Evolutionary conservation across 371 early-diverging fungal genomes (phyloP).

Genomic region (Mortierella sp.): DNA sequence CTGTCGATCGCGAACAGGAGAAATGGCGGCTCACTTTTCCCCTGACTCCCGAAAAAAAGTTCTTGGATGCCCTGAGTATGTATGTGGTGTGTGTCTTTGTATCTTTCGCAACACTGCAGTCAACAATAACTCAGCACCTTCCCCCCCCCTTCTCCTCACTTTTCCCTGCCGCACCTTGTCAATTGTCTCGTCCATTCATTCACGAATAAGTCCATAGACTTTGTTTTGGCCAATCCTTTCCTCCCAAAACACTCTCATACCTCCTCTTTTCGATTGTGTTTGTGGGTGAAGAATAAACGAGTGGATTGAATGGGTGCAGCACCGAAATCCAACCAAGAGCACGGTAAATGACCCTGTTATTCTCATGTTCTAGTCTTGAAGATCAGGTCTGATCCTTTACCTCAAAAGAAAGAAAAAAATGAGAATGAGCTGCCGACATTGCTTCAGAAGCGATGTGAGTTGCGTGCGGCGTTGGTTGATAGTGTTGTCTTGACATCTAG

Average conservation of each 20-base stretch:
- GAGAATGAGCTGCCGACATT: background rate
- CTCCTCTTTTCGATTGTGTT: background rate
- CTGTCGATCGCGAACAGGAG: conserved; percentile 7
- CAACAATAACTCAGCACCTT: background rate
- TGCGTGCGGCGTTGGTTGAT: background rate
- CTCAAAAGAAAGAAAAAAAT: background rate
- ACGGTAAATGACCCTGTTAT: background rate
- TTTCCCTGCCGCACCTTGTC: background rate
- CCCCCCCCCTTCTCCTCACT: background rate
- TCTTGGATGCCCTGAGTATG: background rate
- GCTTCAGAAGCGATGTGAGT: too few species aligned
- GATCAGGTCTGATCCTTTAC: background rate
- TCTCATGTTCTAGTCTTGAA: background rate
- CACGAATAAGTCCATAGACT: background rate
- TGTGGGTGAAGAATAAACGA: background rate
- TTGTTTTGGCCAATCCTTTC: background rate
- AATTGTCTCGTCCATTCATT: background rate
- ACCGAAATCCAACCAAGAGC: background rate
- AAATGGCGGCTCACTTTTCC: background rate
- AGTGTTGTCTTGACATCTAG: background rate
- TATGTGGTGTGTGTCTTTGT: background rate
- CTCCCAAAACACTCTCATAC: background rate
- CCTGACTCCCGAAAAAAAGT: background rate
- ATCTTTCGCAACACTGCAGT: background rate
- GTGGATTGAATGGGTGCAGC: background rate